Evolutionary conservation across 306 rosid species (phyloP).

Genomic region (Comarum palustre): DNA sequence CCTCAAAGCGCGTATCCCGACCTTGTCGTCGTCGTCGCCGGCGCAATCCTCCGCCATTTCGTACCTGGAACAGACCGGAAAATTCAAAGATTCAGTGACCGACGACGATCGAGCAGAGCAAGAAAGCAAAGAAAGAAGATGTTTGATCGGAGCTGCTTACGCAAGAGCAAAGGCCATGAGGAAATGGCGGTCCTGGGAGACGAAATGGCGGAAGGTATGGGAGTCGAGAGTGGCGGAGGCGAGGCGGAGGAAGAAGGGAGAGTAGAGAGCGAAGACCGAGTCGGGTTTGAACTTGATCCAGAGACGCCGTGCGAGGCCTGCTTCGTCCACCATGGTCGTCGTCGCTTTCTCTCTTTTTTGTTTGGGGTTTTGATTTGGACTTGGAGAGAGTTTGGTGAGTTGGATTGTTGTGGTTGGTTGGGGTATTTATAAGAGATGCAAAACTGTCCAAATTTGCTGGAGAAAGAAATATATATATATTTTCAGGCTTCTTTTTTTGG

Average conservation of each 20-base stretch:
- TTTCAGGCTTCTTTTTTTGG: not conserved
- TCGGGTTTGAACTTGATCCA: slow-evolving; percentile 10
- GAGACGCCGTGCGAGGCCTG: slow-evolving; percentile 12
- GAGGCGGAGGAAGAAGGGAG: slow-evolving; percentile 22
- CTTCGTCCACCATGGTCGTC: slow-evolving; percentile 8
- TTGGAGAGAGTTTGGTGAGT: not conserved
- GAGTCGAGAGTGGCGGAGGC: slow-evolving; percentile 22
- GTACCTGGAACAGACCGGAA: slow-evolving; percentile 12
- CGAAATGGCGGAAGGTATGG: slow-evolving; percentile 7
- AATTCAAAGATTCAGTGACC: not conserved
- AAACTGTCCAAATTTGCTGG: slow-evolving; percentile 13
- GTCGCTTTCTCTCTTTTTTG: not conserved
- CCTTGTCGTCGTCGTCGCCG: slow-evolving; percentile 28
- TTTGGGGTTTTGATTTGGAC: not conserved
- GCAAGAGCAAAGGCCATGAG: slow-evolving; percentile 21
- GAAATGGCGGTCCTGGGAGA: slow-evolving; percentile 21
- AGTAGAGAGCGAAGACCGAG: slow-evolving; percentile 18
- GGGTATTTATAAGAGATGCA: slow-evolving; percentile 15
- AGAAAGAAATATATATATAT: not conserved
- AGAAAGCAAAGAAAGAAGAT: not conserved
- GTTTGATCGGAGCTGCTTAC: not conserved
- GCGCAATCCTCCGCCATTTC: slow-evolving; percentile 33
- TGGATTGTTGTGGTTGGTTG: not conserved
- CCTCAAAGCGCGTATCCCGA: slow-evolving; percentile 23
- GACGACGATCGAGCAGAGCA: not conserved